Base-by-base conservation (phyloP, 2,329 filamentous ascomycete species). In the Colletotrichum chlorophyti region DNA sequence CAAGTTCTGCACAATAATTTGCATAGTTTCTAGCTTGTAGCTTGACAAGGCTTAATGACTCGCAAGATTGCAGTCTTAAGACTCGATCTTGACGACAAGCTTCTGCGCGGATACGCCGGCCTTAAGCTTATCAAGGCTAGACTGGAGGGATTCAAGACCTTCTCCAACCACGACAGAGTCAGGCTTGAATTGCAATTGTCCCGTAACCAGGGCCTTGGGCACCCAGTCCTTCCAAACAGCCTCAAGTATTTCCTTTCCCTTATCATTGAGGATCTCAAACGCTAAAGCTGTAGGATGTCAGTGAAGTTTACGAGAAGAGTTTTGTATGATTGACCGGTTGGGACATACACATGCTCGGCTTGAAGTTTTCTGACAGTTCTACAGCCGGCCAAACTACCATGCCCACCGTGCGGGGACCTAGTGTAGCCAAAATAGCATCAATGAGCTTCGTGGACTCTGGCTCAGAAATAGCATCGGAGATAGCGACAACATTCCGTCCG, bases 101-200 rank as follows among this genome's bases (percentile, higher is more conserved):
- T 51, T 46, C 17, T 6, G 43, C 21, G 45, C 38, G 3, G 55
- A 57, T 14, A 50, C 38, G 10, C 35, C 42, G 6, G 45, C 21
- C 37, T 40, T 58, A 11, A 55, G 17, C 11, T 6, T 26, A 5
- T 45, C 43, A 14, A 49, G 27, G 12, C 42, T 42, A 5, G 4
- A 21, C 15, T 58, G 50, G 3, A 53, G 47, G 26, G 40, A 29
- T n/a, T 53, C 41, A 26, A 54, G 14, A 1, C 54, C 41, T 8
- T 35, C n/a, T 15, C 50, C 50, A 8, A 48, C 50, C 1, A 54
- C 50, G 1, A 41, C 21, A 1, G 42, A 21, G 5, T 54, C 50
- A 1, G 50, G 55, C 17, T 35, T 49, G 3, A 42, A 8, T 12
- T 35, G n/a, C 17, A 53, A 14, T 6, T 34, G 50, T 6, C 50